Conservation (phyloP, 345 rosid species). For the Psidium guajava region DNA sequence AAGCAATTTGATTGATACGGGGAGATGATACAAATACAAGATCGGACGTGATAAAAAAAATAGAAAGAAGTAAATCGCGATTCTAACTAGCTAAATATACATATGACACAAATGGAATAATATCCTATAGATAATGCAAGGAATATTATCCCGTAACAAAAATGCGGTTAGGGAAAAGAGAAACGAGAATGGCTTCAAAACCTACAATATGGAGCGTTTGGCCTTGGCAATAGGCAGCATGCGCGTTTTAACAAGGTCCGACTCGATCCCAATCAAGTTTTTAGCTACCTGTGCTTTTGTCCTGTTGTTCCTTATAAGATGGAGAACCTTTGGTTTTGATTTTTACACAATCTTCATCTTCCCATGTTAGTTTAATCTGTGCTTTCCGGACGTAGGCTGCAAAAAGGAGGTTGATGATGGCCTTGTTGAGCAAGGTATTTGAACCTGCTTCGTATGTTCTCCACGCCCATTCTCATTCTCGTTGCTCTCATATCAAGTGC, state of each 20-base stretch:
- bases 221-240: slow-evolving; percentile 91
- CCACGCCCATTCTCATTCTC: no score
- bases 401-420: slow-evolving; percentile 57
- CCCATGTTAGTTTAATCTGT: not conserved
- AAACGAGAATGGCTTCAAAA: slow-evolving; percentile 59
- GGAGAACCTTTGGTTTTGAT: not conserved
- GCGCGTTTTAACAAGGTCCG: slow-evolving; percentile 91
- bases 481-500: not conserved
- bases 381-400: slow-evolving; percentile 44
- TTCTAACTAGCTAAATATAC: no score
- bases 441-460: not conserved
- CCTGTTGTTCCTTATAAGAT: not conserved
- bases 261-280: not conserved
- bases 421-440: slow-evolving; percentile 62
- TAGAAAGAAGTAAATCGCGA: no score
- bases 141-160: no score
- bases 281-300: not conserved
- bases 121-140: no score
- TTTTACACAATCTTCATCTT: not conserved
- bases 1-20: no score
- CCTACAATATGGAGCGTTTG: slow-evolving; percentile 80
- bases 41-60: no score
- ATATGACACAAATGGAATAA: no score
- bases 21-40: no score
- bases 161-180: slow-evolving; percentile 46